A percentile compares a stretch with the other conserved stretches of the same genome.
These are phyloP conservation scores for Mesembryanthemum crystallinum DNA, from an alignment of 148 eudicot species.

Conservation along the genomic window DNA sequence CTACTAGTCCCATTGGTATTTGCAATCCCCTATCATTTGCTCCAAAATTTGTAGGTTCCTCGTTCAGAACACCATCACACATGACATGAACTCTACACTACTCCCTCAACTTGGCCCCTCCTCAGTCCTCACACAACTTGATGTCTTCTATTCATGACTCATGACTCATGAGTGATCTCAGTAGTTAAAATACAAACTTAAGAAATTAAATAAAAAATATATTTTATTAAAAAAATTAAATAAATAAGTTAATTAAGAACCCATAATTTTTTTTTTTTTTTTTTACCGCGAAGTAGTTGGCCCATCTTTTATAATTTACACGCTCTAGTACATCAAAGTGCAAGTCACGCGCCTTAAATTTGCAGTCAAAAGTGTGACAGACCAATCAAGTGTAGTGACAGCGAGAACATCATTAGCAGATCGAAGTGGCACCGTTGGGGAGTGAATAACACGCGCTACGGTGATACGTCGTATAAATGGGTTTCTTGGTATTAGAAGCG, in stretches of 20 bases:
- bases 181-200: not conserved
- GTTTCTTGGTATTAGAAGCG: slow-evolving; percentile 15
- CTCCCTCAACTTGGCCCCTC: not conserved
- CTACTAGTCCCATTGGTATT: slow-evolving; percentile 13
- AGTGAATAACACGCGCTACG: not conserved
- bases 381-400: no score
- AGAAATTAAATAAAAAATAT: not conserved
- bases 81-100: slow-evolving; percentile 9
- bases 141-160: not conserved
- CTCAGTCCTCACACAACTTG: slow-evolving; percentile 8
- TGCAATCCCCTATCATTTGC: slow-evolving; percentile 27
- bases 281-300: not conserved
- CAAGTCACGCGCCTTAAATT: not conserved
- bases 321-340: slow-evolving; percentile 1
- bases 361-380: no score
- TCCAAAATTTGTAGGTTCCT: slow-evolving; percentile 31
- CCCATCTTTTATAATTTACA: not conserved
- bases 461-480: not conserved
- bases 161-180: slow-evolving; percentile 3
- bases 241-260: not conserved
- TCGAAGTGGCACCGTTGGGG: slow-evolving; percentile 2
- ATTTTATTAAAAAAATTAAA: not conserved
- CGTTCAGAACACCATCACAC: slow-evolving; percentile 24
- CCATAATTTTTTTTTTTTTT: not conserved
- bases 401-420: not conserved